These are phyloP conservation scores for Dianthus caryophyllus DNA, from an alignment of 148 eudicot genomes.

Conservation along the genomic window DNA sequence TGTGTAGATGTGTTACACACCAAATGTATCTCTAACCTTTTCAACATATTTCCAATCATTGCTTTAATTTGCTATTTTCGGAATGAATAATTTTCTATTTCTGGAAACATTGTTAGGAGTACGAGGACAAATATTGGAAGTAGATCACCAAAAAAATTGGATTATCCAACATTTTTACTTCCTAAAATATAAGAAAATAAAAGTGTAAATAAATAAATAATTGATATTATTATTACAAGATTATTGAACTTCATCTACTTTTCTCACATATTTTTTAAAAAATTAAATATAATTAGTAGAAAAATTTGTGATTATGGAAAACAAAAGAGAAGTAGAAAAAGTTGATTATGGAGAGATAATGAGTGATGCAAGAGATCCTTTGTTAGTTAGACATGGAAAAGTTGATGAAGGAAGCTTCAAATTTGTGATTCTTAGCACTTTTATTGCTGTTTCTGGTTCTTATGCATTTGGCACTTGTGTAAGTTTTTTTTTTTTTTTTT, in stretches of 20 bases:
- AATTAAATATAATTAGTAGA: no score
- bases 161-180: neutral
- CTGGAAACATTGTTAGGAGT: neutral
- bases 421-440: conserved; percentile 18
- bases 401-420: conserved; percentile 15
- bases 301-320: neutral
- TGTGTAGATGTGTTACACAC: no score
- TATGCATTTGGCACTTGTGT: conserved; percentile 28
- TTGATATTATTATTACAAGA: neutral
- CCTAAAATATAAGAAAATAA: neutral
- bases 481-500: conserved; percentile 3
- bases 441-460: conserved; percentile 24
- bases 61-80: no score
- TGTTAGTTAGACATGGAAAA: conserved; percentile 8
- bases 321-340: neutral
- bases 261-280: neutral
- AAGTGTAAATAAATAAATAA: no score
- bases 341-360: neutral
- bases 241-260: neutral
- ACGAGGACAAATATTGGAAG: neutral
- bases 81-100: neutral
- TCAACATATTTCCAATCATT: no score
- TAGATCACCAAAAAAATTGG: neutral
- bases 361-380: conserved; percentile 4
- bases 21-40: no score